Base-by-base conservation (phyloP, 495 filamentous ascomycete species). In the Penicilliopsis zonata region DNA sequence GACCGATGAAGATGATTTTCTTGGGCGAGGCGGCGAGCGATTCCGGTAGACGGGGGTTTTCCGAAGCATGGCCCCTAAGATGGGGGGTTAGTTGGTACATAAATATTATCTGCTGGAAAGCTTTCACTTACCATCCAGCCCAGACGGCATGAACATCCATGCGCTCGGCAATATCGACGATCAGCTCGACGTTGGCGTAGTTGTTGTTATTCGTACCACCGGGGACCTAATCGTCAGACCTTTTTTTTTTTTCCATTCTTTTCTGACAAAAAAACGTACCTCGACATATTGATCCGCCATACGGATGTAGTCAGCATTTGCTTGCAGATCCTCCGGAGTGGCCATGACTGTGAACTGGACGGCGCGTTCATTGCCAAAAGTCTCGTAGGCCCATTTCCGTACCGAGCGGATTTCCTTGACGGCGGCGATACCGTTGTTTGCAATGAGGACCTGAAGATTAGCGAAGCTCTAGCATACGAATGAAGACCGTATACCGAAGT, bases 131-230 rank as follows among this genome's bases (percentile, higher is more conserved):
- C 85, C 90, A 99, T 73, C 90, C 90, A 43, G 90, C 90, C 90
- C 90, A 99, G 10, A 99, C 90, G 36, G 90, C 90, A 46, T 99
- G 90, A 27, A 96, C 90, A 39, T 82, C 74, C 85, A 94, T 95
- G 20, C 90, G 83, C 67, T 99, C 90, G n/a, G 90, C 90, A 52
- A 99, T 74, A 67, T 99, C 90, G 36, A 99, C 90, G 55, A 99
- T 96, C 46, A 99, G 68, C 65, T 99, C 90, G 28, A 99, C 90
- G 61, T 99, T 99, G 53, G 90, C 90, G 55, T 99, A 99, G 63
- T 99, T 99, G 76, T 99, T 95, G 70, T 99, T 99, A 65, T 99
- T 99, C 28, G 92, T 99, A 47, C 90, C 90, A 45, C 90, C 90
- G n/a, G 90, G 90, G 30, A 85, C 77, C 66, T 73, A 43, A 29